Evolutionary conservation across 805 yeast genomes (phyloP).

Genomic region (Barnettozyma vustinii): DNA sequence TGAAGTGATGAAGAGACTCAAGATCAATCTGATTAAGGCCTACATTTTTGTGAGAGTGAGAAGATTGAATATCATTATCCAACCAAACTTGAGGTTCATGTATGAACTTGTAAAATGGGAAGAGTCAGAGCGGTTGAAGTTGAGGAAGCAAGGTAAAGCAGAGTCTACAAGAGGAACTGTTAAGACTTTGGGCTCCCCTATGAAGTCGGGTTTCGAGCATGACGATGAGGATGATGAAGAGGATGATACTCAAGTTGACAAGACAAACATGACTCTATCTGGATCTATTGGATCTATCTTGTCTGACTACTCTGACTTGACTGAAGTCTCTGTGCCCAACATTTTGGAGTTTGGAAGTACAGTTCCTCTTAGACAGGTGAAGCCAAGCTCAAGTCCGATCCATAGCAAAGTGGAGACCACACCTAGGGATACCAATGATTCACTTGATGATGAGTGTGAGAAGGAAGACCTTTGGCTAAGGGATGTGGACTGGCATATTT

Average conservation of each 20-base stretch:
- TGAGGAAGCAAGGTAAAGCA: background rate
- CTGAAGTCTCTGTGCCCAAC: slow-evolving; percentile 5
- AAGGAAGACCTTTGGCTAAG: slow-evolving; percentile 33
- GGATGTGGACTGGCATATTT: slow-evolving; percentile 81
- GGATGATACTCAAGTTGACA: slow-evolving; percentile 2
- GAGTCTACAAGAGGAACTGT: background rate
- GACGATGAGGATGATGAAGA: slow-evolving; percentile 2
- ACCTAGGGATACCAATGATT: background rate
- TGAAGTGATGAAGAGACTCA: slow-evolving; percentile 78
- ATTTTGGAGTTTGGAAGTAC: slow-evolving; percentile 3
- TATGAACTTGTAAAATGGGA: slow-evolving; percentile 80
- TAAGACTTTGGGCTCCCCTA: slow-evolving; percentile 4
- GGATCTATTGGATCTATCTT: slow-evolving; percentile 10
- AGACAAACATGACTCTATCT: slow-evolving; percentile 4
- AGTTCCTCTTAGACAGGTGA: slow-evolving; percentile 10
- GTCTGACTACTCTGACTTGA: slow-evolving; percentile 5
- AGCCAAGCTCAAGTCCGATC: slow-evolving; percentile 4
- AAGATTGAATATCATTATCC: slow-evolving; percentile 85
- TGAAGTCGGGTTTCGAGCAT: slow-evolving; percentile 1
- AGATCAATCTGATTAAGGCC: slow-evolving; percentile 67
- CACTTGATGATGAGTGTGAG: slow-evolving; percentile 1
- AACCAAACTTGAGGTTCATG: slow-evolving; percentile 88
- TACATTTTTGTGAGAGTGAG: slow-evolving; percentile 86
- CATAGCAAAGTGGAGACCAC: slow-evolving; percentile 2
- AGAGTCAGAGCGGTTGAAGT: slow-evolving; percentile 24